Percentiles rank a stretch among this genome's conserved stretches.
These are phyloP conservation scores for Coemansia brasiliensis DNA, from an alignment of 192 early-diverging fungal genomes.

Conservation along the genomic window DNA sequence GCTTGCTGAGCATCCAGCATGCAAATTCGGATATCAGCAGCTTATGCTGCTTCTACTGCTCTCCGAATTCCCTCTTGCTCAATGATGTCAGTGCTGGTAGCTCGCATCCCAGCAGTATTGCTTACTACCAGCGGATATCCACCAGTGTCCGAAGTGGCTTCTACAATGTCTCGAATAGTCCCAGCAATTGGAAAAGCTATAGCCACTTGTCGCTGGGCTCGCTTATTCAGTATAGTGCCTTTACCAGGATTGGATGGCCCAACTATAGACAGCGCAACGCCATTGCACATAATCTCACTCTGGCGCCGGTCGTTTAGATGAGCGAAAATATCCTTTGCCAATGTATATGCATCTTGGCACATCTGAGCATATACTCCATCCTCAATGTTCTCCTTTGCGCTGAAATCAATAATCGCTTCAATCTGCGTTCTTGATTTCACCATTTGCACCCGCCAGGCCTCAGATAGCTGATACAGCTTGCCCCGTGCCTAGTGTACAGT, in stretches of 20 bases:
- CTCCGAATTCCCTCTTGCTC: slow-evolving; percentile 69
- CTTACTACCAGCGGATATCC: slow-evolving; percentile 76
- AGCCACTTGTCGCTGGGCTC: slow-evolving; percentile 68
- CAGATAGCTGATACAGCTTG: slow-evolving; percentile 62
- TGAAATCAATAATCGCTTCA: slow-evolving; percentile 78
- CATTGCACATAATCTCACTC: slow-evolving; percentile 72
- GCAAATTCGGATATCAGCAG: slow-evolving; percentile 69
- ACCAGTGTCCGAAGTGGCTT: slow-evolving; percentile 69
- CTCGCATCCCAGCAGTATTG: slow-evolving; percentile 70
- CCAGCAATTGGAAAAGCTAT: slow-evolving; percentile 75
- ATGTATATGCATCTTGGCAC: not conserved
- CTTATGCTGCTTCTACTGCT: slow-evolving; percentile 53
- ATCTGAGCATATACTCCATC: slow-evolving; percentile 56
- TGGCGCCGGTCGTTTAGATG: slow-evolving; percentile 65
- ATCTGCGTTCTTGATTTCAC: slow-evolving; percentile 61
- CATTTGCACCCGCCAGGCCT: slow-evolving; percentile 61
- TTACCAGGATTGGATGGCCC: slow-evolving; percentile 82
- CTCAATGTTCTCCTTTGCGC: slow-evolving; percentile 80
- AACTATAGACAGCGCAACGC: slow-evolving; percentile 68
- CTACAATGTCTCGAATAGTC: slow-evolving; percentile 76
- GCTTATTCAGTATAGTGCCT: slow-evolving; percentile 60
- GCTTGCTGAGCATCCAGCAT: slow-evolving; percentile 48
- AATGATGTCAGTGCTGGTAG: slow-evolving; percentile 57
- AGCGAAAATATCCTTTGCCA: slow-evolving; percentile 20
- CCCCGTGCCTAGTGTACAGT: slow-evolving; percentile 73